Conservation (phyloP, 441 rosid species). For the Raphanus hybrid region DNA sequence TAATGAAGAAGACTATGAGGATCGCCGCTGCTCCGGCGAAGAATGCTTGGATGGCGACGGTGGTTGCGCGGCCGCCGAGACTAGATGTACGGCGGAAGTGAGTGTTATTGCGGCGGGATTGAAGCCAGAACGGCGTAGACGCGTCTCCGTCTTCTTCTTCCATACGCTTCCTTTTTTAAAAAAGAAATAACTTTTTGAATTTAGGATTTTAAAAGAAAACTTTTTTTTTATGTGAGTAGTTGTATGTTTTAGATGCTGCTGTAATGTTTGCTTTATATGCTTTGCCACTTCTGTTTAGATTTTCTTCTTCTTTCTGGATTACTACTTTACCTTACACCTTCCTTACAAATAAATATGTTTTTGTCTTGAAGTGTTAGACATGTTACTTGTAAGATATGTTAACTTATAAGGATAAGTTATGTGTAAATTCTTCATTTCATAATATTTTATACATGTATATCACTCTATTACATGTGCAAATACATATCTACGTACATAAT, state of each 20-base stretch:
- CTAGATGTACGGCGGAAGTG: conserved; percentile 45
- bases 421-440: neutral
- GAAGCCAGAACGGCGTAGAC: conserved; percentile 78
- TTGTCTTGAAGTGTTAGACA: conserved; percentile 26
- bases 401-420: neutral
- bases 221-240: conserved; percentile 23
- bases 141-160: conserved; percentile 61
- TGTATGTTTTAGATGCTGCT: conserved; percentile 25
- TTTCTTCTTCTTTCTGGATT: conserved; percentile 5
- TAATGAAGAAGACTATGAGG: conserved; percentile 50
- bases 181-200: neutral
- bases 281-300: conserved; percentile 20
- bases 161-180: conserved; percentile 40
- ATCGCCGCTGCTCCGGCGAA: conserved; percentile 54
- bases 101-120: conserved; percentile 41
- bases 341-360: conserved; percentile 16
- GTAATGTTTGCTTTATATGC: conserved; percentile 35
- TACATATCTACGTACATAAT: neutral
- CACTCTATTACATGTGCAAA: neutral
- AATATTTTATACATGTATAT: neutral
- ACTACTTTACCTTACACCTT: conserved; percentile 3
- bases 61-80: conserved; percentile 41
- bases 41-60: conserved; percentile 49
- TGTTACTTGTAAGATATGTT: conserved; percentile 5
- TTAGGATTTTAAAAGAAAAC: conserved; percentile 6